These are phyloP conservation scores for Auriculariales sp. DNA, from an alignment of 768 basidiomycete species.

Conservation along the genomic window DNA sequence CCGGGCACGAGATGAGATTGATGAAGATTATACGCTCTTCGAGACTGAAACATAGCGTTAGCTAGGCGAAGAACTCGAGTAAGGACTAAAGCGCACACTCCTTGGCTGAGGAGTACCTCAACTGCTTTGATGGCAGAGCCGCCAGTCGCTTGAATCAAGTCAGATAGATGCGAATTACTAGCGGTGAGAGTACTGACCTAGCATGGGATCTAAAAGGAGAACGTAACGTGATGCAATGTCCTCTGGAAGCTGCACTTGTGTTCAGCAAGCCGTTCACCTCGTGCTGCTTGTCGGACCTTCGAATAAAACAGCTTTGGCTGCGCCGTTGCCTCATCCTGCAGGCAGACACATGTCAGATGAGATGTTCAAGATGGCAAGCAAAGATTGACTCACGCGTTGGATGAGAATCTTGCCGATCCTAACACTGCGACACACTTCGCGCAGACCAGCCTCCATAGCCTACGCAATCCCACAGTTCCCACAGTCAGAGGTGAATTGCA, in stretches of 20 bases:
- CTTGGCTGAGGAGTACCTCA: constrained; percentile 81
- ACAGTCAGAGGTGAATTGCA: not conserved
- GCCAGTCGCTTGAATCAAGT: constrained; percentile 53
- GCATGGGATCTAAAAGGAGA: constrained; percentile 93
- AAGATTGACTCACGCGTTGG: constrained; percentile 52
- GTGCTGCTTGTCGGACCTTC: constrained; percentile 31
- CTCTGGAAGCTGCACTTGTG: constrained; percentile 57
- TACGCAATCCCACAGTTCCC: constrained; percentile 13
- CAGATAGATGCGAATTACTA: not conserved
- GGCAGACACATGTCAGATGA: not conserved
- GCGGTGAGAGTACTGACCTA: constrained; percentile 39
- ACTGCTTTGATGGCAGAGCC: constrained; percentile 97
- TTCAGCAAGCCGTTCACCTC: not conserved
- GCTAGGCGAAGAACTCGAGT: no score
- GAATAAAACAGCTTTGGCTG: constrained; percentile 87
- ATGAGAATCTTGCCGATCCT: constrained; percentile 97
- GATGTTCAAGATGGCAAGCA: not conserved
- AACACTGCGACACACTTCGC: constrained; percentile 88
- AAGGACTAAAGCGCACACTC: no score
- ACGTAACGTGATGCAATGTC: constrained; percentile 88
- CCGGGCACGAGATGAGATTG: constrained; percentile 80
- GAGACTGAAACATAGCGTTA: no score
- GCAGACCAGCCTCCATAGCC: constrained; percentile 96
- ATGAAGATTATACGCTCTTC: constrained; percentile 93
- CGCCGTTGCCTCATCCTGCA: constrained; percentile 86